Conservation (phyloP, 768 basidiomycete species). For the Podaxis mareebaensis region DNA sequence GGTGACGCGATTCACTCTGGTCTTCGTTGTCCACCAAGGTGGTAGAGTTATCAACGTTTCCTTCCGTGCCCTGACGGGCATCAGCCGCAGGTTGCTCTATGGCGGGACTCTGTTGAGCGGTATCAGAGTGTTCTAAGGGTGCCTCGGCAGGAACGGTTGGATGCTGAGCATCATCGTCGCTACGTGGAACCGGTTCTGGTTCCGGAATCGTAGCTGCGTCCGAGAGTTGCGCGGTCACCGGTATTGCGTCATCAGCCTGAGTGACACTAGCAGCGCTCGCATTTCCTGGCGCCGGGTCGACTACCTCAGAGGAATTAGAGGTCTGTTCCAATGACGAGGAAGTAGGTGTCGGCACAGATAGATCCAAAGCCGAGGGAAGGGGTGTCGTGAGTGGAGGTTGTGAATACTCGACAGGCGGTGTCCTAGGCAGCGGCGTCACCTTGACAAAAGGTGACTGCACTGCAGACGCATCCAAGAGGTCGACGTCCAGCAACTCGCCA, state of each 20-base stretch:
- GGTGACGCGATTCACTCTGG: constrained; percentile 1
- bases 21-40: background rate
- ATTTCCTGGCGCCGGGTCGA: background rate
- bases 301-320: background rate
- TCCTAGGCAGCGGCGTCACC: constrained; percentile 6
- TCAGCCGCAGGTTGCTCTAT: background rate
- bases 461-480: constrained; percentile 16
- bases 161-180: background rate
- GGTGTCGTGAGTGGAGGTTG: background rate
- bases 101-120: background rate
- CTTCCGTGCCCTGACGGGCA: background rate
- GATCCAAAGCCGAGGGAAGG: background rate
- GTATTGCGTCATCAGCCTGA: background rate
- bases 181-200: background rate
- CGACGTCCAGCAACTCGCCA: constrained; percentile 20
- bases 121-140: background rate
- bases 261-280: background rate
- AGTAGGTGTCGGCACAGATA: background rate
- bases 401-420: constrained; percentile 2
- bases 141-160: background rate
- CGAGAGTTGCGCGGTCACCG: background rate
- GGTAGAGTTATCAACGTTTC: background rate
- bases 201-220: background rate
- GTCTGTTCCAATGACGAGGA: background rate
- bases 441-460: constrained; percentile 10